These are phyloP conservation scores for Cryphonectria nitschkei DNA, from an alignment of 2,329 filamentous ascomycete genomes.

Conservation along the genomic window DNA sequence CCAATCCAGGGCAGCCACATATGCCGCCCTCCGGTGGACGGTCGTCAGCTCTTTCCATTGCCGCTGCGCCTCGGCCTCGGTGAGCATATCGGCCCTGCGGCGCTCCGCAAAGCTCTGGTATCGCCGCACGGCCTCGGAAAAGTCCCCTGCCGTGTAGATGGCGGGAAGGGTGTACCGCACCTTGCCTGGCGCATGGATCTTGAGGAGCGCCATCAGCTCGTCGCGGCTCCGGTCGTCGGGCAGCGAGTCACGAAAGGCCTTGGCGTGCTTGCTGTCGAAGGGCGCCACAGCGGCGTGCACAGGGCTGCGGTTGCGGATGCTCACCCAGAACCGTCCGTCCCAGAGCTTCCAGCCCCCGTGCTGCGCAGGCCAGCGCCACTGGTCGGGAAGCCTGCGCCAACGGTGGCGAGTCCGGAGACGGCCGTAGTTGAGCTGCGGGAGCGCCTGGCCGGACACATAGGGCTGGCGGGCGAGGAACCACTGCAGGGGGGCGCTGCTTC, in stretches of 20 bases:
- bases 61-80: conserved; percentile 6
- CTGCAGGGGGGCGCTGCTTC: conserved; percentile 29
- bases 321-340: conserved; percentile 67
- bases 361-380: conserved; percentile 34
- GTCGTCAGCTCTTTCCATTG: conserved; percentile 10
- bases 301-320: conserved; percentile 48
- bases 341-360: conserved; percentile 49
- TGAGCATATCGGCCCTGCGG: conserved; percentile 16
- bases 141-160: conserved; percentile 50
- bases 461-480: conserved; percentile 55
- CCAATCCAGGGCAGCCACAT: neutral
- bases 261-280: conserved; percentile 48
- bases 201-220: conserved; percentile 49
- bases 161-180: conserved; percentile 59
- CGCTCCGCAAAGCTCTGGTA: conserved; percentile 31
- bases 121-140: conserved; percentile 33
- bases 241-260: conserved; percentile 53
- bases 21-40: conserved; percentile 4
- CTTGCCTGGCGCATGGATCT: conserved; percentile 57
- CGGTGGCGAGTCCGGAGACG: conserved; percentile 28
- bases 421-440: conserved; percentile 33
- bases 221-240: conserved; percentile 34
- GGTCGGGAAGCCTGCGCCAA: conserved; percentile 13
- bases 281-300: conserved; percentile 50
- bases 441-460: conserved; percentile 45